phyloP scores from a whole-genome alignment of 2,329 filamentous ascomycete species.

The Colletotrichum sp. region DNA sequence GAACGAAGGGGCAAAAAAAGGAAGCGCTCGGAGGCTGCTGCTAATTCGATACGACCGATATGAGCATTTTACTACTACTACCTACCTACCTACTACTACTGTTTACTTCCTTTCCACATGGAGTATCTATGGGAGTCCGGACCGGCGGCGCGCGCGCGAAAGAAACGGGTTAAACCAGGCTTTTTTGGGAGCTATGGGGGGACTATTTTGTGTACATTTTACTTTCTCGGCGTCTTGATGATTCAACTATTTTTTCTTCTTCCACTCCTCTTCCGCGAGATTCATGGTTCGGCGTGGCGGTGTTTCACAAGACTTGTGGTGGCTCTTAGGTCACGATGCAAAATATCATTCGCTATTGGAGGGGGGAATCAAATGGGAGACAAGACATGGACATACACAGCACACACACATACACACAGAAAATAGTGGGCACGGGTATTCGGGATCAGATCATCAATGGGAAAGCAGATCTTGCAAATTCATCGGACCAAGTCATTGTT shows the following conservation, averaged over 20 bases:
- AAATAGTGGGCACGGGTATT: not conserved
- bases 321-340: not conserved
- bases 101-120: not conserved
- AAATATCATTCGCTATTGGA: not conserved
- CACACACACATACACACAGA: not conserved
- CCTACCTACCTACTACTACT: not conserved
- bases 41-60: slow-evolving; percentile 7
- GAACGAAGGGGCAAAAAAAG: not conserved
- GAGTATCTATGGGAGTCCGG: slow-evolving; percentile 1
- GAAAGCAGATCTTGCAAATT: not conserved
- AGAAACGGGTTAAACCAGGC: not conserved
- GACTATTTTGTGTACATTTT: not conserved
- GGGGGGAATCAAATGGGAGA: not conserved
- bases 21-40: not conserved
- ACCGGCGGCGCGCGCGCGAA: not conserved
- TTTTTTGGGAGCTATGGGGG: not conserved
- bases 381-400: not conserved
- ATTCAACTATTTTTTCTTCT: not conserved
- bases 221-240: not conserved
- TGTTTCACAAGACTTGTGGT: not conserved
- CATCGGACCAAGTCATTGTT: not conserved
- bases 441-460: not conserved
- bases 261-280: not conserved
- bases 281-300: not conserved
- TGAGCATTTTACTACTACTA: slow-evolving; percentile 5